phyloP scores from a whole-genome alignment of 2,329 filamentous ascomycete species.

The Cordyceps fumosorosea region DNA sequence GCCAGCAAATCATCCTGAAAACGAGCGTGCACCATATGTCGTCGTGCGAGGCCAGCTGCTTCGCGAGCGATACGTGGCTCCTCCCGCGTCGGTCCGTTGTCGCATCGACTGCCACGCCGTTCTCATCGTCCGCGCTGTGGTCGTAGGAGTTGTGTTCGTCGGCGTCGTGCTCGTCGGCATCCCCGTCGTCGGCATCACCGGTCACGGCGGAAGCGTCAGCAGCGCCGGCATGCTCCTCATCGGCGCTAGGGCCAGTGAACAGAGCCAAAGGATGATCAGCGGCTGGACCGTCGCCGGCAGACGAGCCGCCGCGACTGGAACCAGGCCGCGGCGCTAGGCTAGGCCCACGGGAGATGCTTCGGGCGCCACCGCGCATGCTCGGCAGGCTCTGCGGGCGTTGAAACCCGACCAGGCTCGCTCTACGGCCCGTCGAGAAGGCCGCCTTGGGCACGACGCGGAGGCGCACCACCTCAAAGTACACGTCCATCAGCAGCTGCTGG shows the following conservation, averaged over 20 bases:
- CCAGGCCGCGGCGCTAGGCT: slow-evolving; percentile 5
- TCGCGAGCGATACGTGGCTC: slow-evolving; percentile 23
- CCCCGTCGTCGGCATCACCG: not conserved
- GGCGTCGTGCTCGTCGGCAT: not conserved
- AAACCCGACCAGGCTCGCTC: slow-evolving; percentile 19
- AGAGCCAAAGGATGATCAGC: not conserved
- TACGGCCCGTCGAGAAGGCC: slow-evolving; percentile 21
- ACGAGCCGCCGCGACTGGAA: slow-evolving; percentile 1
- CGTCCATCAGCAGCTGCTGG: slow-evolving; percentile 43
- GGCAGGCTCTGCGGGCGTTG: slow-evolving; percentile 20
- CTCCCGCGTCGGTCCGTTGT: slow-evolving; percentile 21
- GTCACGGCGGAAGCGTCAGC: too few relatives aligned
- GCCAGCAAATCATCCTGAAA: slow-evolving; percentile 53
- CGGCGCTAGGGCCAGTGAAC: too few relatives aligned
- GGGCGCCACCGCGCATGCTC: slow-evolving; percentile 10
- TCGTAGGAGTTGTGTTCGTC: not conserved
- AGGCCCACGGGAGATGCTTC: not conserved
- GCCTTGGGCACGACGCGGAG: slow-evolving; percentile 32
- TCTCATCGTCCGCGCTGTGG: not conserved
- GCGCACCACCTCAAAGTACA: slow-evolving; percentile 44
- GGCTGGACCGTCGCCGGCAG: not conserved
- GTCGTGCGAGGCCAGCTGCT: slow-evolving; percentile 25
- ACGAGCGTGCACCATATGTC: slow-evolving; percentile 50
- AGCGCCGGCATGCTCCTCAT: too few relatives aligned
- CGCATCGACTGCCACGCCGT: not conserved